Evolutionary conservation across 441 rosid species (phyloP), one percentile per base, ranked within the genome.

Genomic region (Bocquillonia castaneifolia): DNA sequence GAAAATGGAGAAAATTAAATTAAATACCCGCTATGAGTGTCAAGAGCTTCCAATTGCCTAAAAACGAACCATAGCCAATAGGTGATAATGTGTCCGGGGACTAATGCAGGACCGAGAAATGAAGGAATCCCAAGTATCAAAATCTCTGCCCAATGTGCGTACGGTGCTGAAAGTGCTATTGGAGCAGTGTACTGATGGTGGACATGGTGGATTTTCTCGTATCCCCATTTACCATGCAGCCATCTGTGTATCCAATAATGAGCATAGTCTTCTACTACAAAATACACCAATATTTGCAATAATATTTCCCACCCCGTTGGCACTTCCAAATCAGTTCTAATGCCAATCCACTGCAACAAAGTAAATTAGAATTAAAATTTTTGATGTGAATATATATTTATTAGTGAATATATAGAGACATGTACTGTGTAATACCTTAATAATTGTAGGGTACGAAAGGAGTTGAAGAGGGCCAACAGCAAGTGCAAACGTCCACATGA

Each of bases 81-180:
- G 1, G 86, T 85, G 44, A 83, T 75, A 58, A 89, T 81, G 70
- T 91, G 97, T 10, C 97, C 86, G 23, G 93, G 93, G 77, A 37
- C 93, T 45, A 89, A 74, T 0, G 85, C 93, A 3, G 96, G 96
- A 26, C 93, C 96, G 40, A 90, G 78, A 75, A 86, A 85, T 44
- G 93, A 80, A 10, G 96, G 93, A 60, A 88, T 76, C n/a, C 93
- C 96, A 13, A 86, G 87, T 64, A 88, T 66, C 79, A 90, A 77
- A 58, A 86, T 59, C 76, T 88, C 93, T 69, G 86, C 84, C 96
- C 93, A 88, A 72, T 90, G 96, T 0, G 93, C 92, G 48, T 90
- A 84, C 2, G 93, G 89, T 0, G 90, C 93, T 8, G 93, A 90
- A 56, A 82, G 86, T 32, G 82, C 88, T 1, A 86, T 87, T 0